phyloP scores from a whole-genome alignment of 768 basidiomycete species.

The Auriculariales sp. region DNA sequence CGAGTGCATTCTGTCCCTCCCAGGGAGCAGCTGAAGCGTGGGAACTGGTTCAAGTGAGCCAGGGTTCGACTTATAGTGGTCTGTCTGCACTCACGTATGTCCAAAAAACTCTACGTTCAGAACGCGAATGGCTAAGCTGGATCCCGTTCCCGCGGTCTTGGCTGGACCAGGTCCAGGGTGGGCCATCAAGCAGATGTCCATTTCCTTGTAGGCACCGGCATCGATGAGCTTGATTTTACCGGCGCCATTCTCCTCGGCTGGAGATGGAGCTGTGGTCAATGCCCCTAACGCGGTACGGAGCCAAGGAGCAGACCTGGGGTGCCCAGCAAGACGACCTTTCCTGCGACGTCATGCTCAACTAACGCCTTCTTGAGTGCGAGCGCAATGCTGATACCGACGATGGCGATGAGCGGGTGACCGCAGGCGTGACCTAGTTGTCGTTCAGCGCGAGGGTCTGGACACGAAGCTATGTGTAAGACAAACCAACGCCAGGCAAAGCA shows the following conservation, averaged over 20 bases:
- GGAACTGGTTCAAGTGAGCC: slow-evolving; percentile 27
- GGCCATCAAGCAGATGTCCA: slow-evolving; percentile 68
- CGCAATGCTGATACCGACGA: slow-evolving; percentile 58
- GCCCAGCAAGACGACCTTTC: slow-evolving; percentile 57
- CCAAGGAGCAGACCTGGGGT: slow-evolving; percentile 45
- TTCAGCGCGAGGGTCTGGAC: too few relatives aligned
- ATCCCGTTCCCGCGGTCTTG: slow-evolving; percentile 47
- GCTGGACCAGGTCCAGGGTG: slow-evolving; percentile 71
- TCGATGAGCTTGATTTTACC: slow-evolving; percentile 60
- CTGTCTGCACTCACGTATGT: slow-evolving; percentile 38
- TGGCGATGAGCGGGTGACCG: slow-evolving; percentile 74
- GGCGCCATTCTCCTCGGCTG: slow-evolving; percentile 66
- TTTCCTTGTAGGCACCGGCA: slow-evolving; percentile 55
- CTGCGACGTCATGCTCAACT: slow-evolving; percentile 44
- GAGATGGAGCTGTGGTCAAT: too few relatives aligned
- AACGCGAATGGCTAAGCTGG: slow-evolving; percentile 47
- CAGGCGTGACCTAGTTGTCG: slow-evolving; percentile 33
- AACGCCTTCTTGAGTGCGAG: slow-evolving; percentile 52
- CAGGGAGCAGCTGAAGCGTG: slow-evolving; percentile 71
- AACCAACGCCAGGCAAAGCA: slow-evolving; percentile 30
- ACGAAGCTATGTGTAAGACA: too few relatives aligned
- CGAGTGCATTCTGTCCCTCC: slow-evolving; percentile 73
- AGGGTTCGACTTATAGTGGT: background rate
- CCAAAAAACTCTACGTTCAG: slow-evolving; percentile 53
- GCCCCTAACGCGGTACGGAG: too few relatives aligned